Conservation (phyloP, 176 grass and related monocot genomes). For the Hordeum vulgare region MorexV3_pseudomolecules_assembly NC_058520.1:531853526-531854025, state of each 20-base stretch:
- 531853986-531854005: too few species aligned
- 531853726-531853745: not conserved
- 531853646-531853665: not conserved
- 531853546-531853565: not conserved
- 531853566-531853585: not conserved
- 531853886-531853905: too few species aligned
- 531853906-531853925: too few species aligned
- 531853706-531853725: not conserved
- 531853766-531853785: not conserved
- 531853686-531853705: not conserved
- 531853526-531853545: not conserved
- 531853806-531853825: too few species aligned
- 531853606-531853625: not conserved
- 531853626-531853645: not conserved
- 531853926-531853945: too few species aligned
- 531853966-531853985: too few species aligned
- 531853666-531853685: too few species aligned
- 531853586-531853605: not conserved
- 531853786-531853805: slow-evolving; percentile 8
- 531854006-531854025: too few species aligned
- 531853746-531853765: not conserved
- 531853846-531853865: too few species aligned
- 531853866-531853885: too few species aligned
- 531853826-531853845: too few species aligned
- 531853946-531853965: too few species aligned